Conservation (phyloP, 2,329 filamentous ascomycete species). For the Parastagonospora nodorum region DNA sequence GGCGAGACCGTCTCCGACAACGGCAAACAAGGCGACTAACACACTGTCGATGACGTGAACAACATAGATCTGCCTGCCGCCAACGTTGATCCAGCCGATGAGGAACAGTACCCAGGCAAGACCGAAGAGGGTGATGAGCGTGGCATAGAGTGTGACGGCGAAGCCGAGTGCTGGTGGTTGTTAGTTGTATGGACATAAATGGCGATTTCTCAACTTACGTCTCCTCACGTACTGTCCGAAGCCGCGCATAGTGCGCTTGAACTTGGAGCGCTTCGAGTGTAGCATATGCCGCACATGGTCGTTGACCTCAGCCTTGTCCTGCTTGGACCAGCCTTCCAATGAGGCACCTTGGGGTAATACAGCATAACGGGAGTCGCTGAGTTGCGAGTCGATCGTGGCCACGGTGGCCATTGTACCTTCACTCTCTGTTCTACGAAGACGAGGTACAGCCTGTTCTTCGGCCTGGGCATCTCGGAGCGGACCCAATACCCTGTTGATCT, state of each 20-base stretch:
- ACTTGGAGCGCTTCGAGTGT: slow-evolving; percentile 77
- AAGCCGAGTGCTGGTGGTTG: slow-evolving; percentile 70
- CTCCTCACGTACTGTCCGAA: slow-evolving; percentile 79
- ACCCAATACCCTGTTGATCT: slow-evolving; percentile 33
- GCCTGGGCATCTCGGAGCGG: slow-evolving; percentile 23
- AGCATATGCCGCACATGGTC: slow-evolving; percentile 88
- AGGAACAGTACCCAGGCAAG: slow-evolving; percentile 89
- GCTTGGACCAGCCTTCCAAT: slow-evolving; percentile 74
- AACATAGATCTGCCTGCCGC: slow-evolving; percentile 68
- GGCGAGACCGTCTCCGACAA: slow-evolving; percentile 66
- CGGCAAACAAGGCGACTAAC: slow-evolving; percentile 66
- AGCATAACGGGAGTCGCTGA: slow-evolving; percentile 76
- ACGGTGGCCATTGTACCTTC: slow-evolving; percentile 42
- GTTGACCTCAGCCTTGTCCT: slow-evolving; percentile 77
- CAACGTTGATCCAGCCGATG: slow-evolving; percentile 87
- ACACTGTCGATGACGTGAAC: slow-evolving; percentile 62
- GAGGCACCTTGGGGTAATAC: slow-evolving; percentile 75
- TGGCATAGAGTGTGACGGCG: slow-evolving; percentile 81
- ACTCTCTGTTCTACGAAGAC: slow-evolving; percentile 31
- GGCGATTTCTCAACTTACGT: slow-evolving; percentile 55
- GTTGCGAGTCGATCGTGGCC: slow-evolving; percentile 68
- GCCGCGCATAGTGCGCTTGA: slow-evolving; percentile 78
- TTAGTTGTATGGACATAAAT: background rate
- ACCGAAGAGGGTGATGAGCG: slow-evolving; percentile 81
- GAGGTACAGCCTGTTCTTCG: slow-evolving; percentile 24